Conservation (phyloP, 2,329 filamentous ascomycete genomes). For the Ilyonectria sp. region DNA sequence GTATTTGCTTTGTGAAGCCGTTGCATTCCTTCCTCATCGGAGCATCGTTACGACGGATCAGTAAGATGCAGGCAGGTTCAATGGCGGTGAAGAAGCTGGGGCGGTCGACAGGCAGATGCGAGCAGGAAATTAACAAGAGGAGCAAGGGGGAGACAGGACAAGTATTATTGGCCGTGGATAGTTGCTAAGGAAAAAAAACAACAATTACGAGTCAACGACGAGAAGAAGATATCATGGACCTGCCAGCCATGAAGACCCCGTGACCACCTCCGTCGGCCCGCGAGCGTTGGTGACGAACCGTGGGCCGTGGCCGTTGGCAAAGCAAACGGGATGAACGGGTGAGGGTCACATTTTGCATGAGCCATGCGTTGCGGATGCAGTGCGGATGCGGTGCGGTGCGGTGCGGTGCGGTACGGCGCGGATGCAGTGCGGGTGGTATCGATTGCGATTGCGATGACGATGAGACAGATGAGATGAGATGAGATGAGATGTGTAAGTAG, state of each 20-base stretch:
- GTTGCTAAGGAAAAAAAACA: not conserved
- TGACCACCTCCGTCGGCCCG: not conserved
- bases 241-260: not conserved
- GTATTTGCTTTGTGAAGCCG: not conserved
- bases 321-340: not conserved
- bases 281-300: not conserved
- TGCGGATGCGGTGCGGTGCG: constrained; percentile 8
- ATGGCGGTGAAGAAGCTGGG: constrained; percentile 25
- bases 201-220: not conserved
- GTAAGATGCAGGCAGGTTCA: constrained; percentile 7
- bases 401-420: not conserved
- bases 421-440: constrained; percentile 1
- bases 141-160: constrained; percentile 3
- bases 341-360: not conserved
- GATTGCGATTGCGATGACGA: not conserved
- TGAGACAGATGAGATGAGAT: constrained; percentile 15
- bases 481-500: constrained; percentile 25
- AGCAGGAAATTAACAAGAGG: not conserved
- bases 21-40: constrained; percentile 15
- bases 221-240: not conserved
- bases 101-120: not conserved
- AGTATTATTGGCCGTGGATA: not conserved
- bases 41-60: constrained; percentile 5
- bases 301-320: not conserved
- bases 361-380: constrained; percentile 12